Percentiles rank a stretch among this genome's conserved stretches.
phyloP scores from a whole-genome alignment of 352 stramenopile species.

The Thalassiosira hispida region DNA sequence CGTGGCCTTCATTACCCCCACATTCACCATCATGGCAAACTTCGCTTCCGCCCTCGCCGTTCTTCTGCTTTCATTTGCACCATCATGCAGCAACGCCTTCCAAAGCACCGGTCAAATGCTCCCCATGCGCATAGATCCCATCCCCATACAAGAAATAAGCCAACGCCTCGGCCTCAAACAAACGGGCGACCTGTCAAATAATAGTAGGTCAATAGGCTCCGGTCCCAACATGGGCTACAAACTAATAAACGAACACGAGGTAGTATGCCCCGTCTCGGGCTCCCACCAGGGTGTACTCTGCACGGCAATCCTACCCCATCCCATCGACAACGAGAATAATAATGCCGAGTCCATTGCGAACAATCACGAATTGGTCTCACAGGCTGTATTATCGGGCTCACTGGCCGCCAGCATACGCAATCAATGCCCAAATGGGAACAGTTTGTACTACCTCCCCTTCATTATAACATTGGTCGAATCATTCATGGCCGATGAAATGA shows the following conservation, averaged over 20 bases:
- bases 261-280: conserved; percentile 33
- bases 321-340: neutral
- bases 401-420: conserved; percentile 37
- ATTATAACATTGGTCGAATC: conserved; percentile 20
- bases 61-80: neutral
- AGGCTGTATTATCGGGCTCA: conserved; percentile 31
- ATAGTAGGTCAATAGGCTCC: conserved; percentile 7
- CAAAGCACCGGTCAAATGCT: conserved; percentile 8
- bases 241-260: conserved; percentile 38
- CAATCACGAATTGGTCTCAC: conserved; percentile 32
- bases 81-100: conserved; percentile 7
- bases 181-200: neutral
- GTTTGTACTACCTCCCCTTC: conserved; percentile 31
- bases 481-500: conserved; percentile 16
- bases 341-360: conserved; percentile 36
- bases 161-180: conserved; percentile 28
- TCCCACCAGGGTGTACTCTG: conserved; percentile 32
- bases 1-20: no score
- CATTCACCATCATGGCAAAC: neutral
- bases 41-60: neutral
- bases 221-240: conserved; percentile 5
- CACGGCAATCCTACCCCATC: conserved; percentile 1
- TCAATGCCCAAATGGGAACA: conserved; percentile 12
- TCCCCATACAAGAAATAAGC: conserved; percentile 31
- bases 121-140: conserved; percentile 17